Percentiles rank a stretch among this genome's conserved stretches.
Conservation (phyloP, 2,329 filamentous ascomycete genomes). For the Sporothrix euskadiensis region DNA sequence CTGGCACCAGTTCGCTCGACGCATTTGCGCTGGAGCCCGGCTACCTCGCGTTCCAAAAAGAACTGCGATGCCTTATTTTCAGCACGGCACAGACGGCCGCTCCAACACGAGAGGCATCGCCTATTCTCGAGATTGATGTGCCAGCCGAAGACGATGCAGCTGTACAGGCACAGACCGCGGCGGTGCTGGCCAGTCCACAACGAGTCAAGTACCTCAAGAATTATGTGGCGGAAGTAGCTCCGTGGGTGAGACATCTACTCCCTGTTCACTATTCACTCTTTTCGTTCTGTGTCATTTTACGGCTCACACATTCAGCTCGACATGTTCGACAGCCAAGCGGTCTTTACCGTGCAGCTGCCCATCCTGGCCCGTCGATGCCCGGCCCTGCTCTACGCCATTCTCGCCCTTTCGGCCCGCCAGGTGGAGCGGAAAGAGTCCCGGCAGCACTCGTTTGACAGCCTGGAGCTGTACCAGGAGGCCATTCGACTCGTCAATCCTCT, state of each 20-base stretch:
- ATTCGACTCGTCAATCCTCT: slow-evolving; percentile 47
- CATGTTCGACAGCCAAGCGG: not conserved
- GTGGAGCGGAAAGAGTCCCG: slow-evolving; percentile 51
- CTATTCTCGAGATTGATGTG: not conserved
- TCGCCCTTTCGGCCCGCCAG: slow-evolving; percentile 57
- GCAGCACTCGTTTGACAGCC: slow-evolving; percentile 37
- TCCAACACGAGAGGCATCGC: not conserved
- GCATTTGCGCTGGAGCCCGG: not conserved
- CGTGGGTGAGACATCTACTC: not conserved
- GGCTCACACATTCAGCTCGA: not conserved
- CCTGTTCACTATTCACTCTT: not conserved
- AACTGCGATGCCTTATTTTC: not conserved
- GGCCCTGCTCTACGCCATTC: slow-evolving; percentile 47
- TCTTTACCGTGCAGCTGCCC: not conserved
- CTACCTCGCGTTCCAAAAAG: not conserved
- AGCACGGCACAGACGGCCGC: not conserved
- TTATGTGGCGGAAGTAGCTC: too few species aligned
- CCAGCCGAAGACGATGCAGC: too few species aligned
- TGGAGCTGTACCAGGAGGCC: slow-evolving; percentile 57
- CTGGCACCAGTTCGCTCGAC: not conserved
- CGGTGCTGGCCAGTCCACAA: too few species aligned
- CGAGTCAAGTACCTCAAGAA: too few species aligned
- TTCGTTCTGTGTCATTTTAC: not conserved
- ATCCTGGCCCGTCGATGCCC: not conserved
- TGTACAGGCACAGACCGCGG: too few species aligned